phyloP scores from a whole-genome alignment of 352 stramenopile species.

The Phytopythium aichiense region DNA sequence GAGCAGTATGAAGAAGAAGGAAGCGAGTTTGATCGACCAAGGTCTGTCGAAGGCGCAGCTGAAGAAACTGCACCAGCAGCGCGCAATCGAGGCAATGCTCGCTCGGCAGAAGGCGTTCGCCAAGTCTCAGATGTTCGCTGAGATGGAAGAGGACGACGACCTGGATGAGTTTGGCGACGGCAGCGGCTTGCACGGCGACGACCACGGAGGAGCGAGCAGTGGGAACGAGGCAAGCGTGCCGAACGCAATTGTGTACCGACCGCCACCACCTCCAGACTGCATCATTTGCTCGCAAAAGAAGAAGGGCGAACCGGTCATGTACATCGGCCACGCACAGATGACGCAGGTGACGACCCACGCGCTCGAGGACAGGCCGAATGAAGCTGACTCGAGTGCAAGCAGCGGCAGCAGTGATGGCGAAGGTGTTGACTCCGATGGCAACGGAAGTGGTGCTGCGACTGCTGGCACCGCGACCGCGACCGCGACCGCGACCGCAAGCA shows the following conservation, averaged over 20 bases:
- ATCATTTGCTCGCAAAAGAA: slow-evolving; percentile 87
- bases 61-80: slow-evolving; percentile 77
- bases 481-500: background rate
- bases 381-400: background rate
- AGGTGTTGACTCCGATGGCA: background rate
- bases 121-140: slow-evolving; percentile 56
- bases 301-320: slow-evolving; percentile 81
- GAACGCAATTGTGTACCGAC: slow-evolving; percentile 51
- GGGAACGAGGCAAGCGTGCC: slow-evolving; percentile 13
- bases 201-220: slow-evolving; percentile 14
- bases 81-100: slow-evolving; percentile 82
- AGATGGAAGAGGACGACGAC: slow-evolving; percentile 69
- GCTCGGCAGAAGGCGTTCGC: slow-evolving; percentile 75
- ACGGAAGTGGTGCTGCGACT: background rate
- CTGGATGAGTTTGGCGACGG: slow-evolving; percentile 33
- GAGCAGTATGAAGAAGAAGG: slow-evolving; percentile 59
- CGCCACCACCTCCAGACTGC: slow-evolving; percentile 64
- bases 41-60: slow-evolving; percentile 67
- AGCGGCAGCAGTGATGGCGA: background rate
- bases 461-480: background rate
- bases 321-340: slow-evolving; percentile 78
- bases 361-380: slow-evolving; percentile 34
- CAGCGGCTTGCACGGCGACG: slow-evolving; percentile 12
- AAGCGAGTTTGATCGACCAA: slow-evolving; percentile 44
- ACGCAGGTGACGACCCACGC: slow-evolving; percentile 56